Base-by-base conservation (phyloP, 164 flowering plant species). In the Macadamia tetraphylla region DNA sequence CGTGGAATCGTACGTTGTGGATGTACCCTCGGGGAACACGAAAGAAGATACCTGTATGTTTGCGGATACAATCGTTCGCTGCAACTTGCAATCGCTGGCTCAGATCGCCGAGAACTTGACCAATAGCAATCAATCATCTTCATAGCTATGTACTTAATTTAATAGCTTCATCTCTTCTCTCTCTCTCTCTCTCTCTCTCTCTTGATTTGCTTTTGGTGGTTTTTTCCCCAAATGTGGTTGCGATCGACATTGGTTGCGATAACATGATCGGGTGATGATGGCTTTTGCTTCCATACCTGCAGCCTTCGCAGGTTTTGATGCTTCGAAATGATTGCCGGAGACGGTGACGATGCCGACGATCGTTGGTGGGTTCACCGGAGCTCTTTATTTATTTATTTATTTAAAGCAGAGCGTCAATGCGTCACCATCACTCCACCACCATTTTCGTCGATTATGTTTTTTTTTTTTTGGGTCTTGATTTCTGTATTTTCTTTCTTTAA, bases 1-100 rank as follows among this genome's bases (percentile, higher is more conserved):
- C 10, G 84, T 86, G 51, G 97, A 91, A 68, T 89, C 93, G 8
- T 91, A 89, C 80, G 88, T 83, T 11, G 97, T 91, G 4, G 93
- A 89, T 59, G 70, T 87, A 0, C 97, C 97, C 0, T 73, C 72
- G 0, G 94, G 92, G 12, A 91, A 89, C 63, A 87, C 91, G n/a
- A 81, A 73, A 53, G 97, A 91, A 18, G 97, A 91, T 10, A 91
- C 97, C 0, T 74, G 85, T 31, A 82, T 76, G 30, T 91, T 91
- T 61, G 92, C 82, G 3, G 92, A 89, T 67, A 89, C 92, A 23
- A 89, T 91, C 46, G 89, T 91, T 5, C 76, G 78, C 31, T 89
- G 92, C 78, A 91, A 91, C 66, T 85, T 91, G 12, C 90, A 89
- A 30, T 87, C 92, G 0, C 76, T 91, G 14, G 84, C 90, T 57